Percentiles rank a stretch among this genome's conserved stretches.
phyloP scores from a whole-genome alignment of 176 grass and related monocot genomes.

The Triticum turgidum region DNA sequence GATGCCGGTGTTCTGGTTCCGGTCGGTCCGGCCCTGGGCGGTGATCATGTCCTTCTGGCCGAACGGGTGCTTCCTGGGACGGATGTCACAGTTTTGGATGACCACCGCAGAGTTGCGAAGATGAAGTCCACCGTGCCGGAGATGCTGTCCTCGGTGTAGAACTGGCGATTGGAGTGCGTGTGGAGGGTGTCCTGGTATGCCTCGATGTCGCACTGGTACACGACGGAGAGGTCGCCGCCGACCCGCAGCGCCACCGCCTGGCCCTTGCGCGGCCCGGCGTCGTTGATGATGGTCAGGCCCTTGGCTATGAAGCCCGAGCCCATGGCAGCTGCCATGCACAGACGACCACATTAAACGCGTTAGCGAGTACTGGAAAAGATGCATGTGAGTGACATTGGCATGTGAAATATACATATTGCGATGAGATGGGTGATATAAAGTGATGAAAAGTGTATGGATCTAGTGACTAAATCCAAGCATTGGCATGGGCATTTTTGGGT shows the following conservation, averaged over 20 bases:
- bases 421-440: slow-evolving; percentile 6
- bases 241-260: slow-evolving; percentile 72
- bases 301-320: slow-evolving; percentile 75
- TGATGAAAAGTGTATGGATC: neutral
- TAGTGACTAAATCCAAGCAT: slow-evolving; percentile 20
- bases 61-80: neutral
- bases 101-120: slow-evolving; percentile 72
- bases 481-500: slow-evolving; percentile 19
- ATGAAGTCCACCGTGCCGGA: slow-evolving; percentile 80
- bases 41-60: slow-evolving; percentile 52
- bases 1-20: slow-evolving; percentile 71
- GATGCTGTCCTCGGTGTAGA: slow-evolving; percentile 48
- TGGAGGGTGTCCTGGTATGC: slow-evolving; percentile 82
- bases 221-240: slow-evolving; percentile 56
- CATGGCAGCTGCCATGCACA: slow-evolving; percentile 47
- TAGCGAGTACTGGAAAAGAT: neutral
- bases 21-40: slow-evolving; percentile 67
- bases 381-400: neutral
- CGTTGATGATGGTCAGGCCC: slow-evolving; percentile 66
- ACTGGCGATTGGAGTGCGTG: slow-evolving; percentile 72
- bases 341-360: neutral
- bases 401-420: neutral
- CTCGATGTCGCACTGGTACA: slow-evolving; percentile 68
- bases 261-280: slow-evolving; percentile 50
- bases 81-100: slow-evolving; percentile 63